Base-by-base conservation (phyloP, 495 filamentous ascomycete species). In the Penicillium dipodomyicola region DNA sequence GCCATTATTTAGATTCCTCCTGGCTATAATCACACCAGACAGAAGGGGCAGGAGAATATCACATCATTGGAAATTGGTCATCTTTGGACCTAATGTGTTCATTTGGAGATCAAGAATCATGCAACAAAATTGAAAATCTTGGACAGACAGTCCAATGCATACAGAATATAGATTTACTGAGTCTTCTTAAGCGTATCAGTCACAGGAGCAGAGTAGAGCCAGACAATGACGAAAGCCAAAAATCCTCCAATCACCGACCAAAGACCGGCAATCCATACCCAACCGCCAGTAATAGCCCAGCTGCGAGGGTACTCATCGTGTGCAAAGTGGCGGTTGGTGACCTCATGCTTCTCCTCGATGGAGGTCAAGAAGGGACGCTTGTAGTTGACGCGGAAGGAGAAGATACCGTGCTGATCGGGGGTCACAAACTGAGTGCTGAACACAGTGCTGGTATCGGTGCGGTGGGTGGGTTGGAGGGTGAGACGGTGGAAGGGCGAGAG, bases 401-500 rank as follows among this genome's bases (percentile, higher is more conserved):
- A 97, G 70, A 97, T 96, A 64, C 93, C 93, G 80, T 97, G 93
- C 73, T 97, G 93, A 67, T 97, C 95, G 8, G 94, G 94, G 11
- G 91, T 78, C 56, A 79, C 86, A 77, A 97, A 96, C 20, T 81
- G 78, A 6, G 84, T 77, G 61, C 83, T 82, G 80, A 85, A 98
- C 33, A 88, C 79, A 33, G 90, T 87, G 63, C 84, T 84, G 64
- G 88, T 88, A 33, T 78, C 63, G 0, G 87, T 89, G 14, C 75
- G 77, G 49, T 65, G 63, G 17, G 75, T 72, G 15, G 86, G 87
- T 25, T 67, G 45, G 6, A 98, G 86, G 56, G 82, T 71, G 20
- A 97, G 81, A n/a, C 95, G 92, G 77, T 97, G 89, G 85, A 95
- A 97, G 61, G 95, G 94, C 7, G 93, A 96, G 14, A 98, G 88